Conservation (phyloP, 148 eudicot species). For the Chenopodium formosanum region DNA sequence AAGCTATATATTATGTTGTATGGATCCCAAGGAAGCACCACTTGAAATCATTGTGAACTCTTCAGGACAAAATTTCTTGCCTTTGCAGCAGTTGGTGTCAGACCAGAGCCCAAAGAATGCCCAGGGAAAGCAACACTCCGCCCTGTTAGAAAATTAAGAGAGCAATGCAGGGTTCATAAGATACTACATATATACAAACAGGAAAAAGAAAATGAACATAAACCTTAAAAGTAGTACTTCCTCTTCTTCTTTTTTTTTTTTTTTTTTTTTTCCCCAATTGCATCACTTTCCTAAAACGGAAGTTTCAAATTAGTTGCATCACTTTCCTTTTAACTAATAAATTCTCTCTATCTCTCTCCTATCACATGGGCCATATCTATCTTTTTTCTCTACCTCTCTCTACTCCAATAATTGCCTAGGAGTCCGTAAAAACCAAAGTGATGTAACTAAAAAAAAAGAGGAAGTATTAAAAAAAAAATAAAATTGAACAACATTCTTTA, state of each 20-base stretch:
- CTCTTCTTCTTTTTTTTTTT: no score
- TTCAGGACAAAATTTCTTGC: constrained; percentile 56
- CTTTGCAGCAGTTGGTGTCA: constrained; percentile 87
- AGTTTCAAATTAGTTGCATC: no score
- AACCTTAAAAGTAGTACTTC: not conserved
- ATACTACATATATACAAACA: not conserved
- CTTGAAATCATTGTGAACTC: constrained; percentile 34
- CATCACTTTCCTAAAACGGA: no score
- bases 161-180: constrained; percentile 9
- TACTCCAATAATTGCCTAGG: no score
- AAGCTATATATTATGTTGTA: constrained; percentile 21
- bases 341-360: no score
- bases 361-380: no score
- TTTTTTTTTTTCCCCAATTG: no score
- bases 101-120: constrained; percentile 94
- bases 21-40: constrained; percentile 37
- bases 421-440: no score
- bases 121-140: constrained; percentile 99
- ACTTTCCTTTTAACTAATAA: no score
- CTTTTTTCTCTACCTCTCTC: no score
- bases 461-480: not conserved
- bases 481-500: not conserved
- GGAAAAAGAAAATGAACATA: not conserved
- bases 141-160: constrained; percentile 49
- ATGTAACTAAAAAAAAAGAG: no score